A percentile compares a stretch with the other conserved stretches of the same genome.
Conservation (phyloP, 768 basidiomycete genomes). For the Rhodotorula diobovata region DNA sequence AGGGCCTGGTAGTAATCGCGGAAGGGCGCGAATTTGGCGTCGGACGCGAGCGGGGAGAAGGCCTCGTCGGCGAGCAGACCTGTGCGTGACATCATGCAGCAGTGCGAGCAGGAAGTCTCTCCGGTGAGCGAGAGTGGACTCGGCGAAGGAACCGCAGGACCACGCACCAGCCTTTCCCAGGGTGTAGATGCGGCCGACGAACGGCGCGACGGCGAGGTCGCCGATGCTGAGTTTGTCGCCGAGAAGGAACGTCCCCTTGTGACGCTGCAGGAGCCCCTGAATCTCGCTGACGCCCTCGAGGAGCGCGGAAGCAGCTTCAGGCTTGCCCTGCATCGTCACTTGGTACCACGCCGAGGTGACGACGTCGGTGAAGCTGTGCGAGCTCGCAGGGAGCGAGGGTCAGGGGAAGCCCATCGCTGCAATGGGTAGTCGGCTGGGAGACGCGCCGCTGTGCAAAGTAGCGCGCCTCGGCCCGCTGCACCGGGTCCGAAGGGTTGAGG, state of each 20-base stretch:
- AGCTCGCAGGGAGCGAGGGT: background rate
- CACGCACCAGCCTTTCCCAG: constrained; percentile 3
- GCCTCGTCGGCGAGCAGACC: background rate
- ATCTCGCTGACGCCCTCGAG: constrained; percentile 5
- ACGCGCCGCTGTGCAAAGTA: constrained; percentile 25
- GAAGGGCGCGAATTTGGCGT: constrained; percentile 3
- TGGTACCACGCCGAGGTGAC: background rate
- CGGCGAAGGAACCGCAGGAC: background rate
- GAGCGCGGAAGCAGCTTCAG: background rate
- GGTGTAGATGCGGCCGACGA: constrained; percentile 13
- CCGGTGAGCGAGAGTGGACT: too few species aligned
- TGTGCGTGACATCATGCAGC: background rate
- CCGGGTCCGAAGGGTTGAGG: constrained; percentile 8
- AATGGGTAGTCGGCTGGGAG: too few species aligned
- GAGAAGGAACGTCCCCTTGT: constrained; percentile 15
- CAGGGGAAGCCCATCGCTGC: background rate
- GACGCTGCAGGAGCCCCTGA: background rate
- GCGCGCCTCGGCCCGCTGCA: constrained; percentile 11
- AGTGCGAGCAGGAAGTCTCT: too few species aligned
- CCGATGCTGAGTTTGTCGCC: constrained; percentile 13
- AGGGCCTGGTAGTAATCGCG: constrained; percentile 6
- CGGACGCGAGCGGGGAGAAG: background rate
- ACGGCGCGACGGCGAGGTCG: constrained; percentile 24
- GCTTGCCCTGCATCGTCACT: background rate
- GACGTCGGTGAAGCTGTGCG: constrained; percentile 1